phyloP scores from a whole-genome alignment of 441 rosid species.

The Raphanus hybrid region DNA sequence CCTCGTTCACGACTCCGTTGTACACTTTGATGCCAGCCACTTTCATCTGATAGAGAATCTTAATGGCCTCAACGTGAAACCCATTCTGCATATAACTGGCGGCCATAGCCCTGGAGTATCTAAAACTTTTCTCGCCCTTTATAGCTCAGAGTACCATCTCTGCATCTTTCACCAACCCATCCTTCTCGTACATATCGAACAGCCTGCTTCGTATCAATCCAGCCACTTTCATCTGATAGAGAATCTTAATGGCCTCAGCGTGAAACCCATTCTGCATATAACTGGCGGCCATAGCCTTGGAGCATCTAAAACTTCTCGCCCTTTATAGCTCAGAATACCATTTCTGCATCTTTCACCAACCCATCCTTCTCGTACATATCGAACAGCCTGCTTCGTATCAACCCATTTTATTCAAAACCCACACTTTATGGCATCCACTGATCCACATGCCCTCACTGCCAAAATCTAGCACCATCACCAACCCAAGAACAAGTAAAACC shows the following conservation, averaged over 20 bases:
- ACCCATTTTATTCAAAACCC: slow-evolving; percentile 49
- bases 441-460: slow-evolving; percentile 50
- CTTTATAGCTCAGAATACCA: too few relatives aligned
- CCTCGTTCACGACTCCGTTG: slow-evolving; percentile 32
- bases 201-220: slow-evolving; percentile 45
- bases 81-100: slow-evolving; percentile 44
- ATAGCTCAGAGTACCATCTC: too few relatives aligned
- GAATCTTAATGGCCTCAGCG: slow-evolving; percentile 52
- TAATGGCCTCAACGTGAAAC: slow-evolving; percentile 45
- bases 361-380: slow-evolving; percentile 56
- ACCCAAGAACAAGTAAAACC: slow-evolving; percentile 36
- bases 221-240: slow-evolving; percentile 56
- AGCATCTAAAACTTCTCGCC: slow-evolving; percentile 44
- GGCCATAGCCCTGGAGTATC: slow-evolving; percentile 53
- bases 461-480: slow-evolving; percentile 50
- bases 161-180: slow-evolving; percentile 50
- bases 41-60: slow-evolving; percentile 59
- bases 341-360: slow-evolving; percentile 46
- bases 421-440: slow-evolving; percentile 44
- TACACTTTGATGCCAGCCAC: slow-evolving; percentile 42
- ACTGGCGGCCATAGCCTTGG: slow-evolving; percentile 52
- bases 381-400: too few relatives aligned
- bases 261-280: slow-evolving; percentile 42
- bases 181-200: slow-evolving; percentile 57
- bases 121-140: slow-evolving; percentile 38